phyloP scores from a whole-genome alignment of 371 early-diverging fungal species.

The Lichtheimia ornata region DNA sequence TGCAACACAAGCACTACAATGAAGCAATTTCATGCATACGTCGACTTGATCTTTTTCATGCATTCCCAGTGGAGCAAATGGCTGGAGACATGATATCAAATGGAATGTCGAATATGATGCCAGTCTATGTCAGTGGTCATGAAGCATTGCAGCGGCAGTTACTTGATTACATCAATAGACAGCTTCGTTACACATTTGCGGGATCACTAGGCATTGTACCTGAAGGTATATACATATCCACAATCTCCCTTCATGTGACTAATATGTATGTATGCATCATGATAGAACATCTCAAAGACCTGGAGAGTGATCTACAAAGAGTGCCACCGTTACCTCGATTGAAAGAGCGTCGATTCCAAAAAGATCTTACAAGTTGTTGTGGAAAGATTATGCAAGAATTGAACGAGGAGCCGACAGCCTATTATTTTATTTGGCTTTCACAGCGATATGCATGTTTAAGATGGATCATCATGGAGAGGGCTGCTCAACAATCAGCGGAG shows the following conservation, averaged over 20 bases:
- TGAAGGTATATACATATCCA: constrained; percentile 7
- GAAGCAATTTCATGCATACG: constrained; percentile 36
- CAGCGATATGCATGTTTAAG: constrained; percentile 38
- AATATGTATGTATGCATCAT: neutral
- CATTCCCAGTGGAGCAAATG: constrained; percentile 26
- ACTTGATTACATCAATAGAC: constrained; percentile 33
- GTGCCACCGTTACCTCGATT: constrained; percentile 31
- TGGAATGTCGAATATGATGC: constrained; percentile 23
- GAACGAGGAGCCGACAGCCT: constrained; percentile 13
- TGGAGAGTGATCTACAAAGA: constrained; percentile 13
- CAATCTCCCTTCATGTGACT: neutral
- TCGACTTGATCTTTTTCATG: constrained; percentile 24
- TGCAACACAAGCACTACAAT: constrained; percentile 28
- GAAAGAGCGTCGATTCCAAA: constrained; percentile 42
- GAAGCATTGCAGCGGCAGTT: constrained; percentile 25
- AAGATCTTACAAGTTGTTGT: constrained; percentile 38
- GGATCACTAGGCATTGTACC: constrained; percentile 24
- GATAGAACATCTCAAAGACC: constrained; percentile 11
- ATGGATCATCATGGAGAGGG: constrained; percentile 36
- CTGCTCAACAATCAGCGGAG: constrained; percentile 36
- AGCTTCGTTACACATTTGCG: constrained; percentile 42
- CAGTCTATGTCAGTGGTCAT: constrained; percentile 18
- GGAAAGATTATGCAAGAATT: constrained; percentile 33
- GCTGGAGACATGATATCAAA: constrained; percentile 28
- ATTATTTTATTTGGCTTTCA: constrained; percentile 41